A percentile compares a stretch with the other conserved stretches of the same genome.
Evolutionary conservation across 2,329 filamentous ascomycete genomes (phyloP).

Genomic region (Blastomyces silverae): DNA sequence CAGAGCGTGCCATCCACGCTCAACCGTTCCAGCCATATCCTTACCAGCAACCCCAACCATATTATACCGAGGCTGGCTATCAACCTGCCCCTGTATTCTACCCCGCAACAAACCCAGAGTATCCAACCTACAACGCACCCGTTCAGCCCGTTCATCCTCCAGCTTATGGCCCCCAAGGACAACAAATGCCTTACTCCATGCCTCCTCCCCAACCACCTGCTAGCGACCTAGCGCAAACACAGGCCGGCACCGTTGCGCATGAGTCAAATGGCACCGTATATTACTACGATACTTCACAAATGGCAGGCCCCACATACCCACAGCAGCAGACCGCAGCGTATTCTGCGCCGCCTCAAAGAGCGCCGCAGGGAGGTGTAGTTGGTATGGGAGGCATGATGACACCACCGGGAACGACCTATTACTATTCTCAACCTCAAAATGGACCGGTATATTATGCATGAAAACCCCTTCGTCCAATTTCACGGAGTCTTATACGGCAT

Average conservation of each 20-base stretch:
- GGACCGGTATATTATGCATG: conserved; percentile 54
- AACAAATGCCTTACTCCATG: conserved; percentile 40
- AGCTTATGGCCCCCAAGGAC: conserved; percentile 28
- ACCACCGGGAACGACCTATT: conserved; percentile 49
- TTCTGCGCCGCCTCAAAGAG: conserved; percentile 46
- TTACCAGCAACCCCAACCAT: conserved; percentile 52
- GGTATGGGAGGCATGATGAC: conserved; percentile 78
- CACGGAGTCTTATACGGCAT: conserved; percentile 4
- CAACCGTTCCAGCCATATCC: conserved; percentile 76
- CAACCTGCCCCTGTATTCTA: conserved; percentile 63
- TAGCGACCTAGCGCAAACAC: conserved; percentile 31
- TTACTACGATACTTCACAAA: conserved; percentile 77
- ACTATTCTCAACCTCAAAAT: conserved; percentile 48
- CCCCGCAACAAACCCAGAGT: conserved; percentile 43
- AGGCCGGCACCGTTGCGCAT: conserved; percentile 61
- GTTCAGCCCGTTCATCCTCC: conserved; percentile 40
- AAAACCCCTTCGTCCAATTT: not conserved
- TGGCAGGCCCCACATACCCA: conserved; percentile 47
- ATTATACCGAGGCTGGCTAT: conserved; percentile 52
- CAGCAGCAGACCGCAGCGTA: conserved; percentile 45
- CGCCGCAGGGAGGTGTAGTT: conserved; percentile 49
- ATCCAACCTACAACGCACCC: conserved; percentile 40
- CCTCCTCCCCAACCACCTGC: conserved; percentile 26
- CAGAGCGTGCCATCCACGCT: conserved; percentile 84
- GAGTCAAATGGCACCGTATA: conserved; percentile 96